Evolutionary conservation across 768 basidiomycete genomes (phyloP), one percentile per base, ranked within the genome.

Genomic region (Termitomyces heimii): DNA sequence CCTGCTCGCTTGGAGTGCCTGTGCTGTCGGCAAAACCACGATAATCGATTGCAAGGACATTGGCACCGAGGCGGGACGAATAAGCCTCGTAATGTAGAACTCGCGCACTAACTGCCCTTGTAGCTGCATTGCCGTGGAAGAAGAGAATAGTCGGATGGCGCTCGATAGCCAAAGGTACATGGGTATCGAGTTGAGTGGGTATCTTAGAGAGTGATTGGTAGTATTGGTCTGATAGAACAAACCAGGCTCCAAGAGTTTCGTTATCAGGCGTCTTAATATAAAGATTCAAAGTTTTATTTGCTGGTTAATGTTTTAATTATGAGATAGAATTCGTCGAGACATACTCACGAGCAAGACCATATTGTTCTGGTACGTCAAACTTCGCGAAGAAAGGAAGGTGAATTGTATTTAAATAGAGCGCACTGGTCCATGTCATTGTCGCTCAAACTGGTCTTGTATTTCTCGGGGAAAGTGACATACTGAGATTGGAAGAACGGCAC

Each of bases 21-120:
- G 82, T 79, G 54, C 92, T 95, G 66, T 98, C 94, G 2, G 76
- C 96, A 64, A 89, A 98, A 1, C 95, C 95, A 49, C 95, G 83
- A 68, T 98, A 98, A 71, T 98, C 96, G 35, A 92, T 83, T 1
- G 84, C 85, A 26, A 98, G 73, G 14, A 97, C 86, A 68, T 95
- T 95, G 20, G 81, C 81, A 18, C 75, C 73, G 7, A 92, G 72
- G 1, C 86, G 80, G 3, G 85, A 80, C 0, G 89, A 78, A 65
- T 87, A 86, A 0, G 81, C 77, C 18, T 77, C 71, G 66, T 92
- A 92, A 39, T 85, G 78, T 18, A 77, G 78, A n/a, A 94, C 75
- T 12, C 95, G 88, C 42, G 77, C 79, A 1, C 73, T 60, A 6
- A 82, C 76, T 0, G 90, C 90, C 16, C 95, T 83, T 0, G 89